A percentile compares a stretch with the other conserved stretches of the same genome.
Conservation (phyloP, 2,329 filamentous ascomycete genomes). For the Leptodontidium sp. region DNA sequence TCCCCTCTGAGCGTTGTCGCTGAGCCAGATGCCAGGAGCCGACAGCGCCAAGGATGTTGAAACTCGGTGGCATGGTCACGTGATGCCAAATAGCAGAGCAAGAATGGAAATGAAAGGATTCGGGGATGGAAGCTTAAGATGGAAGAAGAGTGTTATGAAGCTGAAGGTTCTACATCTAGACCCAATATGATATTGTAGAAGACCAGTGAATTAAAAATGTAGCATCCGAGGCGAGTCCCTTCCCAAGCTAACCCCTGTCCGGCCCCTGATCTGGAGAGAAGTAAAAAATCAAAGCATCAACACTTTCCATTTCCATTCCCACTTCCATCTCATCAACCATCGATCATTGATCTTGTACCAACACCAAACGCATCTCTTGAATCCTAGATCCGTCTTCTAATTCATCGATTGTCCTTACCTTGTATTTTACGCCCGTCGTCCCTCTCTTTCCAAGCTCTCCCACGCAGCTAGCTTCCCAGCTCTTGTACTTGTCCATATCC, state of each 20-base stretch:
- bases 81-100: neutral
- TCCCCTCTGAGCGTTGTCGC: slow-evolving; percentile 15
- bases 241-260: slow-evolving; percentile 27
- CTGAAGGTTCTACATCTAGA: no score
- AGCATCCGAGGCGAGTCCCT: slow-evolving; percentile 10
- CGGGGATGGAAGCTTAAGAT: no score
- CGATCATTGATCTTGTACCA: slow-evolving; percentile 34
- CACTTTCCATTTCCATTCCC: slow-evolving; percentile 12
- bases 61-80: slow-evolving; percentile 16
- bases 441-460: slow-evolving; percentile 10
- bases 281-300: slow-evolving; percentile 31
- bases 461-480: slow-evolving; percentile 11
- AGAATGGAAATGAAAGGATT: no score
- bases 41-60: slow-evolving; percentile 22
- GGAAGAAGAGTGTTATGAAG: no score
- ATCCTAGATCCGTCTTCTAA: slow-evolving; percentile 23
- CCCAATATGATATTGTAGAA: neutral
- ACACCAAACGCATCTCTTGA: slow-evolving; percentile 28
- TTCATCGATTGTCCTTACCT: slow-evolving; percentile 31
- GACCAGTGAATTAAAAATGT: neutral
- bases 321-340: slow-evolving; percentile 20
- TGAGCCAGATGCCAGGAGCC: neutral
- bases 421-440: slow-evolving; percentile 32
- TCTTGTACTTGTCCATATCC: slow-evolving; percentile 18
- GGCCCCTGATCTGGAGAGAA: slow-evolving; percentile 20